Evolutionary conservation across 2,329 filamentous ascomycete genomes (phyloP), one percentile per base, ranked within the genome.

Genomic region (Xylariomycetidae sp.): DNA sequence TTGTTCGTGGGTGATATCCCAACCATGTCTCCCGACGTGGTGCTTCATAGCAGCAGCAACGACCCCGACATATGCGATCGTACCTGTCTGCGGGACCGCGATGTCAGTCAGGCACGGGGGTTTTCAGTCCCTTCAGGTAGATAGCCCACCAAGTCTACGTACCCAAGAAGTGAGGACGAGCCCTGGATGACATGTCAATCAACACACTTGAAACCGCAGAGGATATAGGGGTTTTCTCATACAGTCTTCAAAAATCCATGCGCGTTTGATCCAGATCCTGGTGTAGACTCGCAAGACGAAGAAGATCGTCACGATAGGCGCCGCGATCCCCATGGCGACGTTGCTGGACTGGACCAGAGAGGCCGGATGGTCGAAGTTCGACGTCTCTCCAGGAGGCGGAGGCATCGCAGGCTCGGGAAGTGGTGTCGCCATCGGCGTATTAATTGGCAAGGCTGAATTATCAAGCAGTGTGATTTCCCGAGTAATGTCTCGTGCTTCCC

Each of bases 201-300:
- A 20, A 13, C n/a, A 16, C 14, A 10, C 11, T 14, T 16, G 5
- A 25, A 33, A n/a, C n/a, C n/a, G n/a, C n/a, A n/a, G n/a, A n/a
- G n/a, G n/a, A n/a, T n/a, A n/a, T n/a, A n/a, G n/a, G n/a, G n/a
- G n/a, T n/a, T n/a, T n/a, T n/a, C n/a, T n/a, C 25, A 38, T 30
- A 42, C 33, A 42, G 23, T 49, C 44, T 33, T 49, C 44, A 9
- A 48, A 30, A 14, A 38, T 41, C 42, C 44, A 47, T 18, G 22
- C 6, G 11, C 32, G 35, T 26, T 36, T 44, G 18, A 44, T 38
- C 4, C n/a, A 41, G 2, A 44, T 25, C 2, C 46, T 27, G 15
- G 23, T 27, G n/a, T 45, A 49, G 2, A 20, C 14, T 9, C 46
- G 35, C 7, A 47, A 36, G 5, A 25, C 5, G 8, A 46, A 48